Evolutionary conservation across 2,329 filamentous ascomycete genomes (phyloP).

Genomic region (Calonectria henricotiae): DNA sequence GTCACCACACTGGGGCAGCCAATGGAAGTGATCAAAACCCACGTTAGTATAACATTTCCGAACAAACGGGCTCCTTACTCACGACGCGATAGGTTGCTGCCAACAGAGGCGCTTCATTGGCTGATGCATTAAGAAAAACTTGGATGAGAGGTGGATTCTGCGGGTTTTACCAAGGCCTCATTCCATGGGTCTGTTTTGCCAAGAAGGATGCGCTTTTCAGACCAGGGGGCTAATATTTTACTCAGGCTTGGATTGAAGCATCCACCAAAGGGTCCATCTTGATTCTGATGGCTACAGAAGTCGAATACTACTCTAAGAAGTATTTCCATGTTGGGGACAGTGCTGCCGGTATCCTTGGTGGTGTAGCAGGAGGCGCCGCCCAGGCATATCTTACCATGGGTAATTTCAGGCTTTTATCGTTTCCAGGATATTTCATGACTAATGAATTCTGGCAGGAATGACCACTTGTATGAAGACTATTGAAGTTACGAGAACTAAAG

Average conservation of each 20-base stretch:
- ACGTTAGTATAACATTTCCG: not conserved
- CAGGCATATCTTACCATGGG: constrained; percentile 39
- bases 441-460: constrained; percentile 8
- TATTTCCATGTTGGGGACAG: constrained; percentile 14
- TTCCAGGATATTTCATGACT: not conserved
- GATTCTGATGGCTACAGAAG: constrained; percentile 33
- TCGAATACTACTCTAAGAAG: constrained; percentile 30
- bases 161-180: constrained; percentile 36
- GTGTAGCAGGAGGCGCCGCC: constrained; percentile 31
- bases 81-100: constrained; percentile 1
- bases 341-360: constrained; percentile 24
- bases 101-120: constrained; percentile 25
- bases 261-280: constrained; percentile 36
- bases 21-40: constrained; percentile 36
- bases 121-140: constrained; percentile 34
- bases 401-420: not conserved
- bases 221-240: not conserved
- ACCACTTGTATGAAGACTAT: constrained; percentile 39
- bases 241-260: constrained; percentile 36
- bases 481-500: constrained; percentile 35
- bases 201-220: not conserved
- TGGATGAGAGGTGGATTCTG: constrained; percentile 28
- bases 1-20: constrained; percentile 33
- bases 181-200: constrained; percentile 30
- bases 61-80: not conserved